A percentile compares a stretch with the other conserved stretches of the same genome.
These are phyloP conservation scores for Phoma sp. DNA, from an alignment of 2,329 filamentous ascomycete species.

Conservation along the genomic window DNA sequence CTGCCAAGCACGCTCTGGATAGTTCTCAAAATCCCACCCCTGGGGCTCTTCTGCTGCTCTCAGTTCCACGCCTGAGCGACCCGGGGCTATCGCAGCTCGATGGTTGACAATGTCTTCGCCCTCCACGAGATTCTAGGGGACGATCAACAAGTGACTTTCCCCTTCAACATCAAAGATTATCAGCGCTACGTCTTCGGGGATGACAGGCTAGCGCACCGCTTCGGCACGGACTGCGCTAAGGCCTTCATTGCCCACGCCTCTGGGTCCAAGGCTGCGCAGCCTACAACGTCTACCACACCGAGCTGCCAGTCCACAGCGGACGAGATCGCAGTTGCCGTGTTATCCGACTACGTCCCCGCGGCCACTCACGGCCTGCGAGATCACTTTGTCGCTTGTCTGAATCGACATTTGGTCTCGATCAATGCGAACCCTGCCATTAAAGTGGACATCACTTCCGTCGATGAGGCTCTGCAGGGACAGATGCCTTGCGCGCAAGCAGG, in stretches of 20 bases:
- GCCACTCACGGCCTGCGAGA: slow-evolving; percentile 30
- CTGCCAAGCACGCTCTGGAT: slow-evolving; percentile 18
- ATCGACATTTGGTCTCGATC: slow-evolving; percentile 28
- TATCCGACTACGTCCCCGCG: slow-evolving; percentile 30
- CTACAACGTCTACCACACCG: slow-evolving; percentile 13
- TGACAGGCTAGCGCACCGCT: slow-evolving; percentile 30
- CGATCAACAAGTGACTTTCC: slow-evolving; percentile 20
- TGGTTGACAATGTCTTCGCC: slow-evolving; percentile 30
- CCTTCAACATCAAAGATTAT: slow-evolving; percentile 30
- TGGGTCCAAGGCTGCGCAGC: slow-evolving; percentile 14
- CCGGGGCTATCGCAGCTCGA: slow-evolving; percentile 19
- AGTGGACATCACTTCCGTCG: slow-evolving; percentile 23
- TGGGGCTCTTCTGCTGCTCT: slow-evolving; percentile 3
- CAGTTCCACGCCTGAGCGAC: slow-evolving; percentile 9
- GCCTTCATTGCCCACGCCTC: slow-evolving; percentile 25
- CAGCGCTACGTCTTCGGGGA: slow-evolving; percentile 36
- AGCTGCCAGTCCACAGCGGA: slow-evolving; percentile 22
- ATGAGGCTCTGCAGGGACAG: neutral
- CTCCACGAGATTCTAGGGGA: slow-evolving; percentile 24
- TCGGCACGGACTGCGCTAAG: slow-evolving; percentile 36
- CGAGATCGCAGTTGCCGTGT: slow-evolving; percentile 30
- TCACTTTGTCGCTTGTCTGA: slow-evolving; percentile 32
- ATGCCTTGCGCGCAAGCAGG: slow-evolving; percentile 18
- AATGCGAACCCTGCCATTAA: slow-evolving; percentile 26
- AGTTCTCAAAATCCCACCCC: slow-evolving; percentile 24